Percentiles rank a stretch among this genome's conserved stretches.
Conservation (phyloP, 2,329 filamentous ascomycete genomes). For the Capronia americana region DNA sequence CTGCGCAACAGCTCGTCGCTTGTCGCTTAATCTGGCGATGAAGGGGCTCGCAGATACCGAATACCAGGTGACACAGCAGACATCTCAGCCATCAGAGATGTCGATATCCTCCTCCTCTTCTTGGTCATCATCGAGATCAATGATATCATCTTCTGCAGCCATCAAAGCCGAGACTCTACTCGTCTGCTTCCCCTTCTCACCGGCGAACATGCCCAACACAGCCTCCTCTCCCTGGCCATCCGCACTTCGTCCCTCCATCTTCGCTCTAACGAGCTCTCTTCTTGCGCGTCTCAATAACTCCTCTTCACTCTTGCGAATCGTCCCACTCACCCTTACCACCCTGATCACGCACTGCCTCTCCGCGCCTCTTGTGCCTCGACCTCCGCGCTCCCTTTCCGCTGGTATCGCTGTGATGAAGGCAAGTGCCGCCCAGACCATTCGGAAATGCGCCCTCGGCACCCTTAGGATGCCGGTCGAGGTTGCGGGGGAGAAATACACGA, state of each 20-base stretch:
- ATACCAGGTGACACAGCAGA: not conserved
- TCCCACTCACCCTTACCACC: constrained; percentile 87
- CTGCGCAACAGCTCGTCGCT: not conserved
- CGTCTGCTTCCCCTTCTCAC: constrained; percentile 6
- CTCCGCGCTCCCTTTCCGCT: constrained; percentile 10
- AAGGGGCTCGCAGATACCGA: not conserved
- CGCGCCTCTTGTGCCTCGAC: not conserved
- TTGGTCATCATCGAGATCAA: constrained; percentile 25
- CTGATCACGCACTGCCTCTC: constrained; percentile 70
- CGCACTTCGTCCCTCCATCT: constrained; percentile 28
- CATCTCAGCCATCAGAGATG: constrained; percentile 19
- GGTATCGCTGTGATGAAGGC: constrained; percentile 78
- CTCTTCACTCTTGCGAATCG: constrained; percentile 89
- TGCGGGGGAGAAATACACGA: constrained; percentile 91
- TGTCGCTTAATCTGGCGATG: not conserved
- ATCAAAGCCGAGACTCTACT: not conserved
- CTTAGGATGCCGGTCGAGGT: constrained; percentile 93
- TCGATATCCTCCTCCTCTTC: constrained; percentile 26
- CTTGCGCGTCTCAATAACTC: constrained; percentile 83
- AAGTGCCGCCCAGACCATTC: constrained; percentile 87
- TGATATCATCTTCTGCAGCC: constrained; percentile 17
- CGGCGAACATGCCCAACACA: constrained; percentile 13
- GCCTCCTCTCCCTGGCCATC: constrained; percentile 10
- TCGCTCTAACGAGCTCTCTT: constrained; percentile 64
- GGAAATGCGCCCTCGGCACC: constrained; percentile 80